phyloP scores from a whole-genome alignment of 2,329 filamentous ascomycete species.

The Curvularia verruculosa region DNA sequence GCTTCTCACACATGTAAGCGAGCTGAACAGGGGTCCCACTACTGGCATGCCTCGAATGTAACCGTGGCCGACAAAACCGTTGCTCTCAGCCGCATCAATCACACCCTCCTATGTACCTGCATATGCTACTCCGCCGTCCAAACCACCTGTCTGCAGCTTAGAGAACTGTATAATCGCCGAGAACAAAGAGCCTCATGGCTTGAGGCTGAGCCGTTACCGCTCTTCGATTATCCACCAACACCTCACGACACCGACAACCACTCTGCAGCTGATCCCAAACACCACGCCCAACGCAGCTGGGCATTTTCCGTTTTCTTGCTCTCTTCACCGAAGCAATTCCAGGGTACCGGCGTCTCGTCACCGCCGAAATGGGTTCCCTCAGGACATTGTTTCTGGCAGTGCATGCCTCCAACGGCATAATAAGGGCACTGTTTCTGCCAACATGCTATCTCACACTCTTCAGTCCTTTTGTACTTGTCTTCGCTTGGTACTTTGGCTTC shows the following conservation, averaged over 20 bases:
- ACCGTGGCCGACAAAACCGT: conserved; percentile 15
- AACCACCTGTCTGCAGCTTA: not conserved
- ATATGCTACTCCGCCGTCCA: conserved; percentile 3
- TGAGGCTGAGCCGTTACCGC: conserved; percentile 13
- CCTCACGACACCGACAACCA: conserved; percentile 5
- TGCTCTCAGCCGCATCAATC: conserved; percentile 18
- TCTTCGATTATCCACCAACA: conserved; percentile 5
- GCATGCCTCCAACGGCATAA: conserved; percentile 40
- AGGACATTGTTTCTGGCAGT: conserved; percentile 44
- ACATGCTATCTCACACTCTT: conserved; percentile 38
- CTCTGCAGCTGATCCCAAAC: conserved; percentile 4
- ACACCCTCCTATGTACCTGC: conserved; percentile 14
- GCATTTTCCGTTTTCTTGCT: conserved; percentile 11
- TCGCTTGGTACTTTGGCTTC: conserved; percentile 33
- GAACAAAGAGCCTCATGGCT: conserved; percentile 17
- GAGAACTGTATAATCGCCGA: conserved; percentile 8
- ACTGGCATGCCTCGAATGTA: conserved; percentile 12
- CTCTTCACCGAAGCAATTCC: conserved; percentile 11
- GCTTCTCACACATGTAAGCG: conserved; percentile 13
- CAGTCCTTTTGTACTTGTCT: conserved; percentile 38
- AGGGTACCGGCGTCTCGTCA: conserved; percentile 10
- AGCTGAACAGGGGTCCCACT: conserved; percentile 15
- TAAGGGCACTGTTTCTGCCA: conserved; percentile 46
- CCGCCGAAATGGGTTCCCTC: conserved; percentile 37
- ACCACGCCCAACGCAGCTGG: conserved; percentile 2